Conservation (phyloP, 192 early-diverging fungal genomes). For the Coemansia sp. region DNA sequence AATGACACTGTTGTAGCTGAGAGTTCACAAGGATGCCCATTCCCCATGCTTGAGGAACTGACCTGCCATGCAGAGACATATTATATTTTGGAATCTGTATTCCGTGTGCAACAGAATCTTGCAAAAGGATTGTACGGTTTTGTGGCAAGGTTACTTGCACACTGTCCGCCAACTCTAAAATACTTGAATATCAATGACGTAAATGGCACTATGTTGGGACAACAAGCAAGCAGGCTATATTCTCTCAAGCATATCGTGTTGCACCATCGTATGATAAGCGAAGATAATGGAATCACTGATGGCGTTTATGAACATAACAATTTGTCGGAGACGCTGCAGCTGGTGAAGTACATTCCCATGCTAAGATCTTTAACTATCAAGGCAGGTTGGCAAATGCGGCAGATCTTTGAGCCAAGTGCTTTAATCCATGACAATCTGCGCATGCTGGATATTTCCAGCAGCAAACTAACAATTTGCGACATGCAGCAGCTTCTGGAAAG, state of each 20-base stretch:
- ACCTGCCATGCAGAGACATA: background rate
- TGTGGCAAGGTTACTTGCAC: background rate
- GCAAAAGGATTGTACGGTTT: background rate
- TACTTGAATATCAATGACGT: background rate
- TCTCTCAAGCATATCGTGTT: too few relatives aligned
- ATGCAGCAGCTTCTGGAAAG: slow-evolving; percentile 12
- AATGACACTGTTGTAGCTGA: too few relatives aligned
- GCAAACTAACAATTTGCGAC: slow-evolving; percentile 8
- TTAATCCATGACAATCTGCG: background rate
- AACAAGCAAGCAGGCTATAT: too few relatives aligned
- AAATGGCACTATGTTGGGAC: background rate
- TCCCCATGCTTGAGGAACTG: background rate
- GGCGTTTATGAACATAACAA: too few relatives aligned
- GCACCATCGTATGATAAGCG: too few relatives aligned
- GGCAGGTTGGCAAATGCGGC: too few relatives aligned
- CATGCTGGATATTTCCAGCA: slow-evolving; percentile 14
- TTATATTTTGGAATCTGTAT: too few relatives aligned
- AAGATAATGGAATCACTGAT: too few relatives aligned
- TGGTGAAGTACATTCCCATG: too few relatives aligned
- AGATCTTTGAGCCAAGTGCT: background rate
- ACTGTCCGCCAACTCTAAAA: background rate
- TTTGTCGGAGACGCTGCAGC: too few relatives aligned
- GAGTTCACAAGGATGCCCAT: background rate
- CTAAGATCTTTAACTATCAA: too few relatives aligned
- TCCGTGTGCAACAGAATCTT: background rate